phyloP scores from a whole-genome alignment of 108 stramenopile species.

The Parietichytrium sp. region DNA sequence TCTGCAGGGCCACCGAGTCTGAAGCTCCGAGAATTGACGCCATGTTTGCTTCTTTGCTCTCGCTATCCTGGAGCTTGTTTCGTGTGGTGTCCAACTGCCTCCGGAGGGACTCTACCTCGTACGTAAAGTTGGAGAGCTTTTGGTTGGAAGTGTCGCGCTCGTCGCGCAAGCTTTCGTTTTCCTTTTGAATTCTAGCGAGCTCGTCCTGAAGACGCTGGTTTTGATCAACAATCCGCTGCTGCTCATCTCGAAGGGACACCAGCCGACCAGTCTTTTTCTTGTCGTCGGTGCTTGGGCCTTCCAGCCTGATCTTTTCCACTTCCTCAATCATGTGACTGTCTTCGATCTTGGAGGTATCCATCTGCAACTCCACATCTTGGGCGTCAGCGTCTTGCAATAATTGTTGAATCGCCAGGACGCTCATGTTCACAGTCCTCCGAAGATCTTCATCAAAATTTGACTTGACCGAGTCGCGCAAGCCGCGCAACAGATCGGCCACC shows the following conservation, averaged over 20 bases:
- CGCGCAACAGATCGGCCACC: not conserved
- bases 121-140: not conserved
- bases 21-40: too few relatives aligned
- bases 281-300: not conserved
- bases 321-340: constrained; percentile 1
- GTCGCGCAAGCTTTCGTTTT: not conserved
- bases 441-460: constrained; percentile 28
- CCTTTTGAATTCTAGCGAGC: not conserved
- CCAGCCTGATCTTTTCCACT: constrained; percentile 18
- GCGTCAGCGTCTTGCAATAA: constrained; percentile 24
- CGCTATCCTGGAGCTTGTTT: not conserved
- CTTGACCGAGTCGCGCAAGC: not conserved
- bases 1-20: not conserved
- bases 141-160: not conserved
- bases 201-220: not conserved
- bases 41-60: too few relatives aligned
- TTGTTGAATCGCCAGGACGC: constrained; percentile 27
- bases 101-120: constrained; percentile 26
- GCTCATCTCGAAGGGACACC: constrained; percentile 28
- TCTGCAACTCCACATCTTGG: constrained; percentile 6
- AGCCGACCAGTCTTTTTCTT: constrained; percentile 28
- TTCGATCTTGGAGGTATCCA: constrained; percentile 39
- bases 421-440: constrained; percentile 30
- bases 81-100: not conserved
- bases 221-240: constrained; percentile 23